Conservation (phyloP, 306 rosid genomes). For the Cyclanthera cordifolia region DNA sequence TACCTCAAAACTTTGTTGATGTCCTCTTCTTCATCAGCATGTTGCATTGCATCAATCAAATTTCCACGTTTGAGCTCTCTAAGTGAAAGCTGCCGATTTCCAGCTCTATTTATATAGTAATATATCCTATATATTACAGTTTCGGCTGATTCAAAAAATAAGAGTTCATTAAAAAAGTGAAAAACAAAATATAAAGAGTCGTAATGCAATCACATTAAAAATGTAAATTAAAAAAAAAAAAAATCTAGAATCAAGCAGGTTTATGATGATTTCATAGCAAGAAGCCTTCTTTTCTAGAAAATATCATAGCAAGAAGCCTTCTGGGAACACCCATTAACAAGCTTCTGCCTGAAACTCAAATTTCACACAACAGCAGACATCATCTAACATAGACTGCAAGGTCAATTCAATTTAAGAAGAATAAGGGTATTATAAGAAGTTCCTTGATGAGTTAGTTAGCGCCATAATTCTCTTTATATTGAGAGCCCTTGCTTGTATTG, state of each 20-base stretch:
- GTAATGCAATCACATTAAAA: neutral
- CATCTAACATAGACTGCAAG: no score
- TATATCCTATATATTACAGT: conserved; percentile 96
- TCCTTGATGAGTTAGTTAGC: no score
- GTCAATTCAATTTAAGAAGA: no score
- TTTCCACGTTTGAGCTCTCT: conserved; percentile 95
- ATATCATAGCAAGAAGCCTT: conserved; percentile 9
- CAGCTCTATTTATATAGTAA: conserved; percentile 89
- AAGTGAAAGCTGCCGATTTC: conserved; percentile 76
- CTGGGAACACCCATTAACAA: neutral
- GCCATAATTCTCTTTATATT: no score
- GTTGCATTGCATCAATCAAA: conserved; percentile 95
- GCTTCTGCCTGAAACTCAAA: no score
- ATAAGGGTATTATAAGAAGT: no score
- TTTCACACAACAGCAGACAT: no score
- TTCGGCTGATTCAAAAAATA: conserved; percentile 80
- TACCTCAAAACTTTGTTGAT: conserved; percentile 97
- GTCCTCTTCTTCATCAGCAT: conserved; percentile 98
- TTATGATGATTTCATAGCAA: neutral
- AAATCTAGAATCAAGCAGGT: conserved; percentile 12
- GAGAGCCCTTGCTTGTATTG: no score
- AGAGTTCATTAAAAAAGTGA: conserved; percentile 16
- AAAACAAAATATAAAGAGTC: neutral
- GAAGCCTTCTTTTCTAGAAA: no score
- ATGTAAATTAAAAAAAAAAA: neutral